Conservation (phyloP, 768 basidiomycete species). For the Rubroboletus pulcherrimus region DNA sequence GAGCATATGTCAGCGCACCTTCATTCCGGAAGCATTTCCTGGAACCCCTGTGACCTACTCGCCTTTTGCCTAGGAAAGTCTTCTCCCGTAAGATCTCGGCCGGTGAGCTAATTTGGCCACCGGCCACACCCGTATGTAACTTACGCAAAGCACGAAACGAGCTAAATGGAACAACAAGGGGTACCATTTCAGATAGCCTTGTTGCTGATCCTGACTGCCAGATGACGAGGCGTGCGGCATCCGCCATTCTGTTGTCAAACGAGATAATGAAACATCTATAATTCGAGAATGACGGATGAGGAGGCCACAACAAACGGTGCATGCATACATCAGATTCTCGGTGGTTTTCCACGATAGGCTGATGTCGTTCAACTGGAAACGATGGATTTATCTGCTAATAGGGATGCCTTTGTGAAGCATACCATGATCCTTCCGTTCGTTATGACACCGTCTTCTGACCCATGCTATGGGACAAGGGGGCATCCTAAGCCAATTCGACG, state of each 20-base stretch:
- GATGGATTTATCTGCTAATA: not conserved
- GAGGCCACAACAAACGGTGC: not conserved
- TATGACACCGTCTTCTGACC: not conserved
- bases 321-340: not conserved
- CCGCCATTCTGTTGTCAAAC: conserved; percentile 7
- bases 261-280: not conserved
- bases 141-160: not conserved
- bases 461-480: not conserved
- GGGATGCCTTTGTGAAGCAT: not conserved
- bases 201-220: not conserved
- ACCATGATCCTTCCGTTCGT: conserved; percentile 4
- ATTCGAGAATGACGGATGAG: not conserved
- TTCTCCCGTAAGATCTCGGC: not conserved
- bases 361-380: not conserved
- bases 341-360: conserved; percentile 11
- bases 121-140: conserved; percentile 4
- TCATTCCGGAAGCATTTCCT: conserved; percentile 13
- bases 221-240: conserved; percentile 1
- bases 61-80: conserved; percentile 4
- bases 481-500: not conserved
- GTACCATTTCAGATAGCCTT: not conserved
- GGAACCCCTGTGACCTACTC: conserved; percentile 9
- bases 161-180: not conserved
- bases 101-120: conserved; percentile 20
- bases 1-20: conserved; percentile 5